Base-by-base conservation (phyloP, 2,329 filamentous ascomycete species). In the Talaromyces verruculosus region DNA sequence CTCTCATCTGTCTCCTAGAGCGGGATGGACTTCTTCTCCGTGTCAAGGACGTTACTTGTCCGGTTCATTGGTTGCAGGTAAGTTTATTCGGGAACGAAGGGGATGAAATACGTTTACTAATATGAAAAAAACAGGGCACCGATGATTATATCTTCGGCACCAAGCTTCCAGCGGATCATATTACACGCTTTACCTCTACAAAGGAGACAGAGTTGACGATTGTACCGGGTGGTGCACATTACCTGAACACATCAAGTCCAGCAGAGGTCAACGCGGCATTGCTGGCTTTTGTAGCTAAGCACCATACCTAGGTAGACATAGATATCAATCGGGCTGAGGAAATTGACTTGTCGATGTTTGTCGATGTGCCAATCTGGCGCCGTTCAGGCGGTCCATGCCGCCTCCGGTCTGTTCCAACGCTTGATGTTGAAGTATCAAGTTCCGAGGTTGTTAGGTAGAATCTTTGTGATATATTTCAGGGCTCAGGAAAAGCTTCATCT, bases 51-150 rank as follows among this genome's bases (percentile, higher is more conserved):
- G 73, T 84, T 4, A 72, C 69, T 60, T 83, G 81, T 72, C 82
- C 82, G 1, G 81, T 84, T 6, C 69, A 82, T 62, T 83, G 81
- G 81, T 67, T 83, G 68, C 63, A 78, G 70, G 78, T 80, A 22
- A 79, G 65, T 49, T 30, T 47, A 8, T 41, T 72, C 13, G 80
- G 83, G 83, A 69, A 72, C 68, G 8, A 80, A 82, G 25, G 82
- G 19, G 25, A 63, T 39, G 22, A 13, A 5, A 17, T 30, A 8
- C 10, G 4, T 80, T 66, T 72, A 81, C 33, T 25, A 49, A 25
- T 13, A 13, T 17, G 5, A 37, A 17, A 3, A 30, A 35, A 64
- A 64, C 37, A 66, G 61, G 61, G 65, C 11, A 61, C 61, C 6
- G 65, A 66, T 41, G 65, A 66, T 45, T 61, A 53, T 33, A 53